These are phyloP conservation scores for Linnemannia schmuckeri DNA, from an alignment of 192 early-diverging fungal species.

Conservation along the genomic window DNA sequence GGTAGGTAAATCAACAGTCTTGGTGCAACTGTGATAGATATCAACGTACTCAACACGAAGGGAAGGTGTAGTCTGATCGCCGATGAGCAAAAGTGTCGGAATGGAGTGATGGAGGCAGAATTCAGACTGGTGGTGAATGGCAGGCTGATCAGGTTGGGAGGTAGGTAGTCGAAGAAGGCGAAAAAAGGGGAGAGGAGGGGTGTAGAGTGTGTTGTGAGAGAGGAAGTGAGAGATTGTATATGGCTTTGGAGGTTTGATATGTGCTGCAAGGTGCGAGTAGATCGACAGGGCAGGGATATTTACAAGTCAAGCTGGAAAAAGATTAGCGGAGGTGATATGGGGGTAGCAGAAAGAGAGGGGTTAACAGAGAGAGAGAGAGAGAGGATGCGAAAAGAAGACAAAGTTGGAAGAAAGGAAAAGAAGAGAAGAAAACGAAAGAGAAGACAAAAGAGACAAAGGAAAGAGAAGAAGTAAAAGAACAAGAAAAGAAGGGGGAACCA, in stretches of 20 bases:
- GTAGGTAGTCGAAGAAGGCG: neutral
- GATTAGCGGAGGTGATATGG: neutral
- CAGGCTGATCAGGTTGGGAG: neutral
- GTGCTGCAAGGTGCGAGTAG: neutral
- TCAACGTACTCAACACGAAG: neutral
- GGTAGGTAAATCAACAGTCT: neutral
- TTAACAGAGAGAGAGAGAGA: neutral
- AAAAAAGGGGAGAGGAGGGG: neutral
- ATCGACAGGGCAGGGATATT: slow-evolving; percentile 1
- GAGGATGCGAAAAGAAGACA: neutral
- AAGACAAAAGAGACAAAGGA: neutral
- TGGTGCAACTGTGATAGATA: neutral
- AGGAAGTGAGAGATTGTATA: neutral
- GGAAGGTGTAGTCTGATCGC: neutral
- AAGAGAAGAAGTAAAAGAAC: neutral
- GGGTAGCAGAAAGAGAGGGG: neutral
- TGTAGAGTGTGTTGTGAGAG: neutral
- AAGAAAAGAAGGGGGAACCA: neutral
- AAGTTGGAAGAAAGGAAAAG: neutral
- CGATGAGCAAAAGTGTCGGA: neutral
- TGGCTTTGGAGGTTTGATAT: neutral
- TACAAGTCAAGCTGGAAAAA: neutral
- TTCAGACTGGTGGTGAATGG: neutral
- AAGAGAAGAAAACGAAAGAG: neutral
- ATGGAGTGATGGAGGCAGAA: neutral